These are phyloP conservation scores for Cudoniella acicularis DNA, from an alignment of 495 filamentous ascomycete genomes.

Conservation along the genomic window DNA sequence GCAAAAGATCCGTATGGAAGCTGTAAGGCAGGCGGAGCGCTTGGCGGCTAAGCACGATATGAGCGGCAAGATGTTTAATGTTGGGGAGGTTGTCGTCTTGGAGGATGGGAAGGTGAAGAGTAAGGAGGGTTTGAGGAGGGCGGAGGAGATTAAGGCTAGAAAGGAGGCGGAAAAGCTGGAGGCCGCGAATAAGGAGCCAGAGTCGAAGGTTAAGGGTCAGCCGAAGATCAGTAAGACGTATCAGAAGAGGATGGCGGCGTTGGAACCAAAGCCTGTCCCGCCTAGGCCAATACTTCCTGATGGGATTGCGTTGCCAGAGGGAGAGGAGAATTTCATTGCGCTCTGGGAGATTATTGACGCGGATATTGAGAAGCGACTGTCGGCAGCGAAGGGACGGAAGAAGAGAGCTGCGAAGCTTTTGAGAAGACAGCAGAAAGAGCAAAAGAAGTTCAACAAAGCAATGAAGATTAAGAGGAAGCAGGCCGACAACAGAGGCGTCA, in stretches of 20 bases:
- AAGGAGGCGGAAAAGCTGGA: slow-evolving; percentile 7
- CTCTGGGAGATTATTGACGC: slow-evolving; percentile 34
- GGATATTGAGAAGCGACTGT: slow-evolving; percentile 26
- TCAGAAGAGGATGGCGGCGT: slow-evolving; percentile 26
- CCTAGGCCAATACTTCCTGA: slow-evolving; percentile 32
- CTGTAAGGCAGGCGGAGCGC: slow-evolving; percentile 29
- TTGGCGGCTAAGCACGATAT: slow-evolving; percentile 32
- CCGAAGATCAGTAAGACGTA: slow-evolving; percentile 40
- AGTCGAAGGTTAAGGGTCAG: slow-evolving; percentile 13
- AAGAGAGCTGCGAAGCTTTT: slow-evolving; percentile 26
- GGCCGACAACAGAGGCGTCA: slow-evolving; percentile 4
- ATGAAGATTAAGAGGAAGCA: slow-evolving; percentile 22
- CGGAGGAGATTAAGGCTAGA: slow-evolving; percentile 14
- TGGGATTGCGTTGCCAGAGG: slow-evolving; percentile 25
- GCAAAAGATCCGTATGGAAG: slow-evolving; percentile 27
- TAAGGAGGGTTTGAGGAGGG: slow-evolving; percentile 18
- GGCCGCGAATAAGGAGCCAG: slow-evolving; percentile 21
- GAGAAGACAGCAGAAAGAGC: slow-evolving; percentile 27
- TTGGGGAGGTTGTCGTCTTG: slow-evolving; percentile 28
- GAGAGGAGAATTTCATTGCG: slow-evolving; percentile 32
- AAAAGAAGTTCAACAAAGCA: slow-evolving; percentile 18
- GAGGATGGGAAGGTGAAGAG: slow-evolving; percentile 32
- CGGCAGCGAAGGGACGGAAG: slow-evolving; percentile 25
- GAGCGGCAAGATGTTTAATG: slow-evolving; percentile 31
- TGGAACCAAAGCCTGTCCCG: slow-evolving; percentile 25